Base-by-base conservation (phyloP, 257 asterid species). In the Linaria vulgaris region DNA sequence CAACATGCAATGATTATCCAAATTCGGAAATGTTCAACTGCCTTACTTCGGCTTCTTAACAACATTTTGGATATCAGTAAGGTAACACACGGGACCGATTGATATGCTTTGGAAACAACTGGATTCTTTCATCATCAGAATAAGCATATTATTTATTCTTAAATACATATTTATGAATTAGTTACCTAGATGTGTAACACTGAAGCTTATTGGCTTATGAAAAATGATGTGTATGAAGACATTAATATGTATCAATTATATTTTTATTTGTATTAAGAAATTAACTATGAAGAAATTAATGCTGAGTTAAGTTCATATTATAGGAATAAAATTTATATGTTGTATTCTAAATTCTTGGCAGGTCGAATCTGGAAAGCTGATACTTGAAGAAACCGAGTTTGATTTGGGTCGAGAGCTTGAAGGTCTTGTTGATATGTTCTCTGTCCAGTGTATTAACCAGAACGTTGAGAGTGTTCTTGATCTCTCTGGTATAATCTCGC, bases 351-450 rank as follows among this genome's bases (percentile, higher is more conserved):
- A 51, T 45, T 24, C 25, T 69, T 56, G 66, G 17, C 85, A 91
- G 97, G 98, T 91, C 59, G 98, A 91, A 81, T 91, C 98, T 38
- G 98, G 98, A 47, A 91, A 91, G 64, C 73, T 91, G 20, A 78
- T 91, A 66, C 83, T 91, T 55, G 98, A 91, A 74, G 96, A 88
- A 78, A 79, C 85, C 12, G 96, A 91, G 72, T 91, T 91, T 63
- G 95, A 91, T 73, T 73, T 91, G 76, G 83, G 89, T 25, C 80
- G 91, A 76, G 98, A 91, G 51, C 98, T 91, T 66, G 98, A 91
- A 88, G 98, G 96, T 55, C 94, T 91, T 30, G 79, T 84, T 0
- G 98, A 91, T 72, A 84, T 88, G 95, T 88, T 85, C 73, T 91
- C 96, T 27, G 95, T 91, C 44, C 98, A 91, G 78, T 80, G 98